A percentile compares a stretch with the other conserved stretches of the same genome.
These are phyloP conservation scores for Exophiala xenobiotica DNA, from an alignment of 2,329 filamentous ascomycete species.

Conservation along the genomic window DNA sequence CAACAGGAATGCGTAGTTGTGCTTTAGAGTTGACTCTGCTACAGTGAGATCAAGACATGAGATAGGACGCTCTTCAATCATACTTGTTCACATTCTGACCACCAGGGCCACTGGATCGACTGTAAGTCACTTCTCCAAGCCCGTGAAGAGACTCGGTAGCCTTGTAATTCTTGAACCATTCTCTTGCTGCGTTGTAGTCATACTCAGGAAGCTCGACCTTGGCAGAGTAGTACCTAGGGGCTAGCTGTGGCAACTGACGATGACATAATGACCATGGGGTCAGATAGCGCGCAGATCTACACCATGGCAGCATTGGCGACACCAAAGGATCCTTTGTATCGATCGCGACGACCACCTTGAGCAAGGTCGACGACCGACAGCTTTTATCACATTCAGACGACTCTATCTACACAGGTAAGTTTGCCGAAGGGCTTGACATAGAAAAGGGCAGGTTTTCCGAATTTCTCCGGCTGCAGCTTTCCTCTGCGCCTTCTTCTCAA, in stretches of 20 bases:
- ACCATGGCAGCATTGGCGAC: neutral
- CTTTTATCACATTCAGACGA: too few relatives aligned
- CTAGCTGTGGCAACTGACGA: neutral
- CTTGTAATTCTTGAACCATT: conserved; percentile 57
- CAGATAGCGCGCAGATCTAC: neutral
- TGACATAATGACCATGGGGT: neutral
- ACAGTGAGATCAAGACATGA: conserved; percentile 3
- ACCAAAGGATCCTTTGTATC: too few relatives aligned
- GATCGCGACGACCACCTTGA: too few relatives aligned
- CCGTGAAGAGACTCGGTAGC: conserved; percentile 55
- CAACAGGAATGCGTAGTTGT: conserved; percentile 58
- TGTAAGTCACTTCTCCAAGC: conserved; percentile 61
- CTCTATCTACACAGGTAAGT: too few relatives aligned
- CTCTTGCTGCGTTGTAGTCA: conserved; percentile 47
- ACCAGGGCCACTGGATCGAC: conserved; percentile 63
- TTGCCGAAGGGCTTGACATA: neutral
- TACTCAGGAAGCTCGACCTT: conserved; percentile 20
- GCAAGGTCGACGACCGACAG: neutral
- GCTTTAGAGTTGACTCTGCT: conserved; percentile 65
- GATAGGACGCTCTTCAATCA: conserved; percentile 25
- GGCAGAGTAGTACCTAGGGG: conserved; percentile 4
- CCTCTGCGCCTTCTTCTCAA: neutral
- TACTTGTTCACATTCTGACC: conserved; percentile 71
- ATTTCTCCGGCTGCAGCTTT: neutral
- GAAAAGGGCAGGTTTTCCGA: neutral